A percentile compares a stretch with the other conserved stretches of the same genome.
phyloP scores from a whole-genome alignment of 345 rosid genomes.

The Bruguiera parviflora region DNA sequence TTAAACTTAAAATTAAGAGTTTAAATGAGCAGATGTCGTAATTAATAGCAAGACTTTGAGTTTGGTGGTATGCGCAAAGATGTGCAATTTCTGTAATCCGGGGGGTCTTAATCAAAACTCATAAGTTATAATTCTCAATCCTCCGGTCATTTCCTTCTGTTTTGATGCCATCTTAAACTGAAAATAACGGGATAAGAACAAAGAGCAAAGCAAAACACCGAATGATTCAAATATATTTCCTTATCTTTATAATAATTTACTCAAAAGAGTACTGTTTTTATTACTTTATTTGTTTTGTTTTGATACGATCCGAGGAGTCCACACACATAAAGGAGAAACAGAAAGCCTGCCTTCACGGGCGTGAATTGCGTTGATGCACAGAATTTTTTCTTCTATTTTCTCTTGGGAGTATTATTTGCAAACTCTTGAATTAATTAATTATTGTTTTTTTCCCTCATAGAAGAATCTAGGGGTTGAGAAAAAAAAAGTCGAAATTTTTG shows the following conservation, averaged over 20 bases:
- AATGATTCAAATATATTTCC: not conserved
- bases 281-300: not conserved
- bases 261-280: too few species aligned
- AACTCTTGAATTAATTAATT: too few species aligned
- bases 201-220: conserved; percentile 19
- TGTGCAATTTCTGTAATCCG: not conserved
- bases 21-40: too few species aligned
- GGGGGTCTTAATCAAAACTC: conserved; percentile 11
- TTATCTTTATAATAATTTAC: too few species aligned
- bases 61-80: conserved; percentile 10
- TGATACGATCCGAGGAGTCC: not conserved
- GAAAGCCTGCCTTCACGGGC: conserved; percentile 8
- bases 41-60: not conserved
- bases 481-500: too few species aligned
- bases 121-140: conserved; percentile 8
- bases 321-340: not conserved
- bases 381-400: not conserved
- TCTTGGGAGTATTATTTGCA: not conserved
- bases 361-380: not conserved
- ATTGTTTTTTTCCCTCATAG: too few species aligned
- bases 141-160: not conserved
- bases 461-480: too few species aligned
- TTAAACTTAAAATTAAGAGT: too few species aligned
- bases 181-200: conserved; percentile 8
- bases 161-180: not conserved